Evolutionary conservation across 495 filamentous ascomycete species (phyloP), one percentile per base, ranked within the genome.

Genomic region (Terfezia boudieri): DNA sequence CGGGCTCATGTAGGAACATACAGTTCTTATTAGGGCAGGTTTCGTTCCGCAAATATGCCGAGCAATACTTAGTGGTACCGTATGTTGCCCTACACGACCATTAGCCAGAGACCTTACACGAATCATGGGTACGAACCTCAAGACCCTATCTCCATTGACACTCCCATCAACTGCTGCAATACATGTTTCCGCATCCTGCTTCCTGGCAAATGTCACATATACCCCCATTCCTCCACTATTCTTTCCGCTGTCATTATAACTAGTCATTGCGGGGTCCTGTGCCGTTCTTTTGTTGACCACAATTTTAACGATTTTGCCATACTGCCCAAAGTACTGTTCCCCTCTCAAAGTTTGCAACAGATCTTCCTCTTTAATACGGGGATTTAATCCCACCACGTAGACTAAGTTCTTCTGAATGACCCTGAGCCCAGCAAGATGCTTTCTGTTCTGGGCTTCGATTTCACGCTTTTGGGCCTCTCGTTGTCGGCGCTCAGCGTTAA

Each of bases 21-120:
- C 90, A 99, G 55, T 85, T 84, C 53, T 86, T 76, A 60, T 99
- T 99, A 37, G 80, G 83, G 68, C 90, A 99, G 55, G 77, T 79
- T 64, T 99, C 90, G 53, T 86, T 83, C 20, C 92, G 80, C 23
- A 99, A 74, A 72, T 89, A 99, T 9, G 90, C 90, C 0, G 90
- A 96, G 68, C 90, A 99, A 66, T 99, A 99, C 67, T 99, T 99
- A 2, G 92, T 99, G 8, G 92, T 99, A 20, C 92, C 92, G 53
- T 92, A 84, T 67, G 96, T 92, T 6, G 92, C 92, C 63, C 89
- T 81, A 52, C 26, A 1, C 43, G 23, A 52, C 56, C 37, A 58
- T 73, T 56, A 73, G 62, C 41, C 38, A 20, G 56, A 50, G 54
- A 57, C 36, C 43, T 58, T 16, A 16, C 10, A 20, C 22, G 36